These are phyloP conservation scores for Fusarium marasasianum DNA, from an alignment of 2,329 filamentous ascomycete species.

Conservation along the genomic window DNA sequence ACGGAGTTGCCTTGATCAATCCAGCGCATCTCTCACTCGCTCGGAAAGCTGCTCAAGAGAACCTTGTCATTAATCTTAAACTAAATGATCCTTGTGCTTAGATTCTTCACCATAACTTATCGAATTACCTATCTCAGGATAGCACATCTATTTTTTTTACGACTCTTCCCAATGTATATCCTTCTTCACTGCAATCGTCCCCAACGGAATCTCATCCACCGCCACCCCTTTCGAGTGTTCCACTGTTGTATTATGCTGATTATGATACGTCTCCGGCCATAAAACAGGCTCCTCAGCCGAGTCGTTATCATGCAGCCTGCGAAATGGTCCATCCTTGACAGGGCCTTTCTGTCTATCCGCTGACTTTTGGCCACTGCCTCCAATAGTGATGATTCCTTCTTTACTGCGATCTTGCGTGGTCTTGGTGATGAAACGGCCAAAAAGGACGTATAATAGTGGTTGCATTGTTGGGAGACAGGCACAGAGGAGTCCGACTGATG, in stretches of 20 bases:
- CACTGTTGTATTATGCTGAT: background rate
- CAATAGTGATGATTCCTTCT: background rate
- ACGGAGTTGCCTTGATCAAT: fast-evolving
- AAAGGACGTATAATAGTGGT: background rate
- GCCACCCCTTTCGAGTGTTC: background rate
- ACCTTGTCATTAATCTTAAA: no score
- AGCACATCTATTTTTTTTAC: fast-evolving
- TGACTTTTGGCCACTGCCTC: background rate
- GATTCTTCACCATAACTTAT: no score
- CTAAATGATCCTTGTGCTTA: no score
- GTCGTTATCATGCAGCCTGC: background rate
- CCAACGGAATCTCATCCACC: background rate
- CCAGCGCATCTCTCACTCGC: fast-evolving
- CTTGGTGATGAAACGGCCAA: background rate
- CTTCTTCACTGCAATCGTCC: background rate
- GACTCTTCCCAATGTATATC: background rate
- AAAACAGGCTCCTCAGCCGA: conserved; percentile 6
- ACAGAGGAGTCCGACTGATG: background rate
- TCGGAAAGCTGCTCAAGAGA: no score
- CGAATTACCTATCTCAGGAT: no score
- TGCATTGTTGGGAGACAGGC: conserved; percentile 6
- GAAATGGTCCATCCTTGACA: background rate
- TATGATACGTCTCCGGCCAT: conserved; percentile 1
- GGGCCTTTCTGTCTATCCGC: background rate
- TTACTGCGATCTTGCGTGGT: background rate